Evolutionary conservation across 2,329 filamentous ascomycete genomes (phyloP), one percentile per base, ranked within the genome.

Genomic region (Madurella mycetomatis): DNA sequence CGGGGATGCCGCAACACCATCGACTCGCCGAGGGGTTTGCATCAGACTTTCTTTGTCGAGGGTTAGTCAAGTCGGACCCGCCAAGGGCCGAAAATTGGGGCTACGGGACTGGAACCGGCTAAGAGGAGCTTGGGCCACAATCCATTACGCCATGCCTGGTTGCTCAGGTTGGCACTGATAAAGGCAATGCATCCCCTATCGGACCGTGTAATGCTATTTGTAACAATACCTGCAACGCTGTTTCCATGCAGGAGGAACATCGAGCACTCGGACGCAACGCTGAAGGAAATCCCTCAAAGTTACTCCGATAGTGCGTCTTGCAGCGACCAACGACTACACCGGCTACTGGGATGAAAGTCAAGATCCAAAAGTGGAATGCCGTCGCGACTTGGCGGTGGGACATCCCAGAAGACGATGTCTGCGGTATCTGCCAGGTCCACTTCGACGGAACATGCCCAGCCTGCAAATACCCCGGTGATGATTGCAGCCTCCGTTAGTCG

Each of bases 351-450:
- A 99, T 99, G 94, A 97, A 96, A 74, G 90, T 97, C 76, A 94
- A 85, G 46, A 94, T 97, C 73, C 89, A 87, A 66, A 83, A 90
- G 69, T 97, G 92, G 90, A 87, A 94, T 66, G 88, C 91, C 4
- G 90, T 99, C 59, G 94, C 94, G 16, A 92, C 91, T 52, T 99
- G 94, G 94, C 86, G 90, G 61, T 99, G 94, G 94, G 90, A 97
- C 70, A 89, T 97, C 66, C 91, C 92, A 19, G 91, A 96, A 65
- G 92, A 96, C 74, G 92, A 99, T 69, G 92, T 97, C 59, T 99
- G 94, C 66, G 94, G 94, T 65, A 99, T 99, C 74, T 99, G 94
- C 73, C 92, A 95, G 69, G 92, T 95, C 59, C 89, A 96, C 66
- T 99, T 97, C 69, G 94, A 99, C 70, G 92, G 92, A 56, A 97